A percentile compares a stretch with the other conserved stretches of the same genome.
Conservation (phyloP, 2,329 filamentous ascomycete genomes). For the Beauveria sp. region DNA sequence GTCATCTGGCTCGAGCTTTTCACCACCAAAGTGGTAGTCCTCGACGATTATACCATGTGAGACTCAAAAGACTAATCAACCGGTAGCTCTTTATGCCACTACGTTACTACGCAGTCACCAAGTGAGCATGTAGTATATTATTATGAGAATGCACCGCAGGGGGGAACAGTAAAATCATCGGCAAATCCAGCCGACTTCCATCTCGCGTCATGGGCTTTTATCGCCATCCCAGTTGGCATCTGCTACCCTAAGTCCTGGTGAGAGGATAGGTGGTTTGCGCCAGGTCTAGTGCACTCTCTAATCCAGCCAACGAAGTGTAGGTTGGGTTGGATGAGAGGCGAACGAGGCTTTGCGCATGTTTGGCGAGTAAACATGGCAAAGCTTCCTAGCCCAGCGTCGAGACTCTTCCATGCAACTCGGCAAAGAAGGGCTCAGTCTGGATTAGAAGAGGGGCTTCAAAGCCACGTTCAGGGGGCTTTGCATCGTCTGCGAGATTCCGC, state of each 20-base stretch:
- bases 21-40: no score
- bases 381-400: not conserved
- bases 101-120: constrained; percentile 7
- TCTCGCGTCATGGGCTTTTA: constrained; percentile 13
- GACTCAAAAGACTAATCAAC: not conserved
- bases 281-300: not conserved
- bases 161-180: constrained; percentile 11
- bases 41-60: not conserved
- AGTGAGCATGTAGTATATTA: constrained; percentile 11
- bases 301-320: not conserved
- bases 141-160: constrained; percentile 9
- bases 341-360: not conserved
- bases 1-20: no score
- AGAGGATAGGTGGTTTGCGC: constrained; percentile 1
- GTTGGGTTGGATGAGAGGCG: not conserved
- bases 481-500: not conserved
- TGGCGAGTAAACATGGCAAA: not conserved
- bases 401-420: not conserved
- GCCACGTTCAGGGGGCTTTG: not conserved
- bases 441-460: not conserved
- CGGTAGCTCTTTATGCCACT: not conserved
- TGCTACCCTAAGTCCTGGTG: constrained; percentile 11
- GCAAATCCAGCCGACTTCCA: constrained; percentile 13
- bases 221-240: constrained; percentile 14
- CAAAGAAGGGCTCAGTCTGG: not conserved